phyloP scores from a whole-genome alignment of 345 rosid species.

The Anastatica hierochuntica region DNA sequence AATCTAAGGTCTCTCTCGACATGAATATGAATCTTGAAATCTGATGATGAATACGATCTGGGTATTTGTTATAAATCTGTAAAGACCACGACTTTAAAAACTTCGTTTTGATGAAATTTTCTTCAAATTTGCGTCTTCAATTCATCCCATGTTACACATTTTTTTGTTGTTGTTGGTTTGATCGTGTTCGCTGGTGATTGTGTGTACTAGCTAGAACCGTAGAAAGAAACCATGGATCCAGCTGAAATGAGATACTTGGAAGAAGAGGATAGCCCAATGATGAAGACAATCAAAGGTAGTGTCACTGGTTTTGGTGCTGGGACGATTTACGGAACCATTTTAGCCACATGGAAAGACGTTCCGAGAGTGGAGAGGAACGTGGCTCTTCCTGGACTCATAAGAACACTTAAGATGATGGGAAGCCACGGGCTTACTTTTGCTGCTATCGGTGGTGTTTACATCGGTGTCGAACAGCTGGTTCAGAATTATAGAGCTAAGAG shows the following conservation, averaged over 20 bases:
- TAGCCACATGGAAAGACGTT: conserved; percentile 91
- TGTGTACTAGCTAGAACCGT: conserved; percentile 6
- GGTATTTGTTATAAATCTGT: neutral
- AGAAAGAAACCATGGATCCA: conserved; percentile 54
- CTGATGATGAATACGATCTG: conserved; percentile 9
- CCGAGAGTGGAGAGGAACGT: conserved; percentile 96
- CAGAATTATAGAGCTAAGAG: conserved; percentile 59
- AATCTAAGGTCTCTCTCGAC: conserved; percentile 11
- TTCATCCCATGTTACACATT: neutral
- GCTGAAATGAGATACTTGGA: conserved; percentile 76
- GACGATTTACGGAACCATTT: conserved; percentile 74
- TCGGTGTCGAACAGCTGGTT: conserved; percentile 78
- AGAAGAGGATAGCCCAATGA: conserved; percentile 59
- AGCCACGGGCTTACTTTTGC: conserved; percentile 79
- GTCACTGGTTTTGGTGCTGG: conserved; percentile 74
- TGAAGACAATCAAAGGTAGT: conserved; percentile 84
- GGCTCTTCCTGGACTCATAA: conserved; percentile 81
- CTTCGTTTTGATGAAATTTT: neutral
- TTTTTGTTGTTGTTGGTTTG: neutral
- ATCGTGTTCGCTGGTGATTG: conserved; percentile 11
- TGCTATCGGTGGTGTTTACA: conserved; percentile 79
- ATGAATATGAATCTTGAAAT: neutral
- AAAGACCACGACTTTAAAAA: neutral
- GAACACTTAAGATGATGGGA: conserved; percentile 98
- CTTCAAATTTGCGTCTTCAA: neutral